These are phyloP conservation scores for Mucor irregularis DNA, from an alignment of 371 early-diverging fungal species.

Conservation along the genomic window DNA sequence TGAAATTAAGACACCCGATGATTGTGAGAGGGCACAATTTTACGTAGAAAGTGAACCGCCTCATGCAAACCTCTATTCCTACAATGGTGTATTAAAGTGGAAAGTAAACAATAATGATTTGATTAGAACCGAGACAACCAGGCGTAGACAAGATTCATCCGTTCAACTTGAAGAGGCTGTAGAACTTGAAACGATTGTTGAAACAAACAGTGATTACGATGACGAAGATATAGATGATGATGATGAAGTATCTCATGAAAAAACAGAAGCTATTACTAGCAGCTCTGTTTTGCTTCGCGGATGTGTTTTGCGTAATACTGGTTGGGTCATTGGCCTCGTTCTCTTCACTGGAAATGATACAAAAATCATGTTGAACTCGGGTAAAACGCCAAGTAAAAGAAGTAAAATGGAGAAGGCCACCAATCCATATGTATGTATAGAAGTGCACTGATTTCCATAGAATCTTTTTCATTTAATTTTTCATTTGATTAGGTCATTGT, in stretches of 20 bases:
- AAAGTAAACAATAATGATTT: constrained; percentile 27
- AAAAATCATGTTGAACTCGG: constrained; percentile 89
- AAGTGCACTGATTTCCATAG: background rate
- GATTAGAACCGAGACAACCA: constrained; percentile 8
- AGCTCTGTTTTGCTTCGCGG: constrained; percentile 91
- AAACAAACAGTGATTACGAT: constrained; percentile 3
- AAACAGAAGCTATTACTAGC: constrained; percentile 74
- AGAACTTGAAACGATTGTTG: constrained; percentile 7
- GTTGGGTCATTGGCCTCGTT: constrained; percentile 83
- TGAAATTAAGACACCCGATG: constrained; percentile 48
- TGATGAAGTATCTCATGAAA: constrained; percentile 44
- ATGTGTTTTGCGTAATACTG: constrained; percentile 90
- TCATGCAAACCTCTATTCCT: constrained; percentile 75
- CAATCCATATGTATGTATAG: constrained; percentile 79
- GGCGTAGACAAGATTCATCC: constrained; percentile 1
- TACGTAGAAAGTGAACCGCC: constrained; percentile 85
- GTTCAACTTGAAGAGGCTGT: background rate
- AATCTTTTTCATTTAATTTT: background rate
- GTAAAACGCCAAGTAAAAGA: constrained; percentile 92
- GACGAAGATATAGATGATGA: constrained; percentile 23
- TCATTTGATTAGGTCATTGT: constrained; percentile 40
- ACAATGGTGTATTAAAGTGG: constrained; percentile 72
- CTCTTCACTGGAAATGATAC: constrained; percentile 89
- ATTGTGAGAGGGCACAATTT: constrained; percentile 57
- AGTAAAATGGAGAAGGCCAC: constrained; percentile 94